Evolutionary conservation across 495 filamentous ascomycete genomes (phyloP).

Genomic region (Tetracladium marchalianum): DNA sequence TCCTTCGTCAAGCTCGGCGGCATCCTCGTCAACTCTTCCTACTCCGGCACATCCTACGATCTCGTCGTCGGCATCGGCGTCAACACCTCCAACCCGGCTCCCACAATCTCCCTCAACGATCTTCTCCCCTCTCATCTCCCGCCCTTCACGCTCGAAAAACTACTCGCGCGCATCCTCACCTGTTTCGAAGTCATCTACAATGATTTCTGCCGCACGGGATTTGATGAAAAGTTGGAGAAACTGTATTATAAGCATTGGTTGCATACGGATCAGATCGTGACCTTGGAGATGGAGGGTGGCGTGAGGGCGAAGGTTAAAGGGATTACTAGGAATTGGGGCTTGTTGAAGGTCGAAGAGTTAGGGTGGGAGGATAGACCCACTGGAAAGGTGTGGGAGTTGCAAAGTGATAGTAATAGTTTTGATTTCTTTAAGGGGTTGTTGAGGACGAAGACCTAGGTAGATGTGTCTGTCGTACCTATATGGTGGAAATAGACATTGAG

Average conservation of each 20-base stretch:
- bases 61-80: slow-evolving; percentile 84
- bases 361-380: slow-evolving; percentile 60
- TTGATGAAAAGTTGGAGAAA: slow-evolving; percentile 58
- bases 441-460: slow-evolving; percentile 59
- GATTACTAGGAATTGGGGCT: slow-evolving; percentile 80
- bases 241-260: slow-evolving; percentile 85
- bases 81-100: slow-evolving; percentile 76
- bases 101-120: slow-evolving; percentile 78
- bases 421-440: slow-evolving; percentile 92
- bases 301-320: slow-evolving; percentile 73
- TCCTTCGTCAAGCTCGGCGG: slow-evolving; percentile 86
- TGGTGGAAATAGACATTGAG: no score
- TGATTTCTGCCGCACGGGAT: slow-evolving; percentile 63
- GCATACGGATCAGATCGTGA: slow-evolving; percentile 83
- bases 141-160: slow-evolving; percentile 63
- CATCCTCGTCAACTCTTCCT: slow-evolving; percentile 85
- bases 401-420: slow-evolving; percentile 97
- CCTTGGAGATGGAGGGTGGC: slow-evolving; percentile 73
- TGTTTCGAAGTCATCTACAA: slow-evolving; percentile 71
- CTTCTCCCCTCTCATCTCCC: slow-evolving; percentile 47
- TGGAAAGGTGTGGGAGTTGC: slow-evolving; percentile 70
- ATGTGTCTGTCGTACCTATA: no score
- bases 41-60: slow-evolving; percentile 65
- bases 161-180: slow-evolving; percentile 74
- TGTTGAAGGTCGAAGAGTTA: slow-evolving; percentile 76